Conservation (phyloP, 176 grass and related monocot species). For the bread wheat (Triticum aestivum) region DNA sequence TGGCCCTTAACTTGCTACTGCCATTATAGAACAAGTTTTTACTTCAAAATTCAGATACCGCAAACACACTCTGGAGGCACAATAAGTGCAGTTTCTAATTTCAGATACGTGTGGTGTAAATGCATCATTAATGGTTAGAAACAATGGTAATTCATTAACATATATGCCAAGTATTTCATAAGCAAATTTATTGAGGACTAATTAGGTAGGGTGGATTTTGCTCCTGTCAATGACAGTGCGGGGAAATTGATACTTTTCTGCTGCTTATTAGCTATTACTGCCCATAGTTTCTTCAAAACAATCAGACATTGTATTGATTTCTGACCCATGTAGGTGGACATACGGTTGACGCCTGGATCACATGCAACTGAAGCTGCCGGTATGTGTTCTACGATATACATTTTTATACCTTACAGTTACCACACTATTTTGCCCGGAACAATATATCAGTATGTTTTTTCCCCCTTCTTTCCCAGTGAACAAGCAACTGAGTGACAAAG, state of each 20-base stretch:
- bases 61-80: background rate
- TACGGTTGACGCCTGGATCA: conserved; percentile 82
- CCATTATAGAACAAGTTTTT: background rate
- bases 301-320: conserved; percentile 3
- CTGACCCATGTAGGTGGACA: conserved; percentile 62
- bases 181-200: background rate
- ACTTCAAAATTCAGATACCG: background rate
- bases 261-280: background rate
- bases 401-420: conserved; percentile 1
- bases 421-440: background rate
- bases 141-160: background rate
- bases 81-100: background rate
- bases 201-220: background rate
- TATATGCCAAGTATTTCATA: background rate
- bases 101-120: background rate
- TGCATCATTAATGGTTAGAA: background rate
- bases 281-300: background rate
- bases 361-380: conserved; percentile 90
- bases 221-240: background rate
- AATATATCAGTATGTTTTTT: conserved; percentile 1
- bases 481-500: conserved; percentile 97
- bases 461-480: conserved; percentile 60
- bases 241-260: background rate
- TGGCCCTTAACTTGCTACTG: background rate
- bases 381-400: conserved; percentile 18